Evolutionary conservation across 2,329 filamentous ascomycete genomes (phyloP).

Genomic region (Penicillium sp.): DNA sequence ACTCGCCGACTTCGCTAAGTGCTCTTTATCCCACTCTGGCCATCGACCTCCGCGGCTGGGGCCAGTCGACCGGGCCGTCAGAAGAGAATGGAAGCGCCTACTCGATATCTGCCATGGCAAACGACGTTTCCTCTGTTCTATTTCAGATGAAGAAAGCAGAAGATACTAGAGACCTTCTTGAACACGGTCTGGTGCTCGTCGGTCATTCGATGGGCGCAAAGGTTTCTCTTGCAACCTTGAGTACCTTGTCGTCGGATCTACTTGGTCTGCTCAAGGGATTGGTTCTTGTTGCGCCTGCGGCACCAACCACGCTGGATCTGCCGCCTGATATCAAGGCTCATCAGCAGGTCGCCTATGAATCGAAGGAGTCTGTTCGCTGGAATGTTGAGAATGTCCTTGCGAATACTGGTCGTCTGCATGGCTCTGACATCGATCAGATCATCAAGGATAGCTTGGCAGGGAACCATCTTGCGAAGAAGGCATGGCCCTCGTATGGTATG

Average conservation of each 20-base stretch:
- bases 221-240: conserved; percentile 28
- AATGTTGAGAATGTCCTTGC: conserved; percentile 36
- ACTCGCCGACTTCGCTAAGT: conserved; percentile 17
- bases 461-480: conserved; percentile 29
- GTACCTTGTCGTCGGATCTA: conserved; percentile 1
- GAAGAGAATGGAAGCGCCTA: conserved; percentile 22
- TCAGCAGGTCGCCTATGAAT: conserved; percentile 36
- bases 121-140: conserved; percentile 17
- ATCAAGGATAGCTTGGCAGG: conserved; percentile 33
- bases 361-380: conserved; percentile 28
- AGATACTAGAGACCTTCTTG: conserved; percentile 24
- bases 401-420: conserved; percentile 7
- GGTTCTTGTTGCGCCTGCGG: conserved; percentile 36
- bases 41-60: conserved; percentile 41
- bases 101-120: conserved; percentile 22
- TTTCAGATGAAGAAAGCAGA: conserved; percentile 10
- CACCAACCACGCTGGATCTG: conserved; percentile 32
- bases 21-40: conserved; percentile 24
- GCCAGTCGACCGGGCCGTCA: conserved; percentile 32
- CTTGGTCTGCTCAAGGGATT: conserved; percentile 27
- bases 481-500: conserved; percentile 39
- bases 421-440: conserved; percentile 18
- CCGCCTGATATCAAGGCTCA: conserved; percentile 35
- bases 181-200: conserved; percentile 31
- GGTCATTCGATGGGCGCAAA: conserved; percentile 46